These are phyloP conservation scores for Phytophthora hybrid DNA, from an alignment of 352 stramenopile species.

Conservation along the genomic window DNA sequence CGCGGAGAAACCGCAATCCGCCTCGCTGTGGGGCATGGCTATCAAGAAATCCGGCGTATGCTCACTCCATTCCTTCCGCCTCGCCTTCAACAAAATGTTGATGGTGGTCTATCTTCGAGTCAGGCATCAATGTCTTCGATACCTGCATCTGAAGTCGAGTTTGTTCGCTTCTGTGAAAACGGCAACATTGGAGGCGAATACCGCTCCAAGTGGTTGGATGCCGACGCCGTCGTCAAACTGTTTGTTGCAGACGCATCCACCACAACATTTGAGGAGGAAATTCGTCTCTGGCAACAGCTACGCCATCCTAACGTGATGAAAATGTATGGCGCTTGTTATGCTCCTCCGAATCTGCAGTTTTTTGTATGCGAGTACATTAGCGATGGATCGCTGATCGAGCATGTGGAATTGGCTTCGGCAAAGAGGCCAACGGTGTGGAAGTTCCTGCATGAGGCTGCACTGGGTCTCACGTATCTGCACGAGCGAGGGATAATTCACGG, in stretches of 20 bases:
- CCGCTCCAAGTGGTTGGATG: conserved; percentile 25
- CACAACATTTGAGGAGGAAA: conserved; percentile 8
- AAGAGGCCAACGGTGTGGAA: conserved; percentile 4
- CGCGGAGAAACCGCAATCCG: not conserved
- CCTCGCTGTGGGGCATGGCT: not conserved
- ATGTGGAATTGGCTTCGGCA: not conserved
- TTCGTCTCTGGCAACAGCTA: conserved; percentile 20
- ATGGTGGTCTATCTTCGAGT: not conserved
- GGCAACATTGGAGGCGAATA: conserved; percentile 16
- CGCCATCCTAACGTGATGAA: conserved; percentile 37
- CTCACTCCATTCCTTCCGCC: conserved; percentile 4
- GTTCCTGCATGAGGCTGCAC: conserved; percentile 16
- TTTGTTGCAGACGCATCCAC: conserved; percentile 6
- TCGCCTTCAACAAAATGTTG: too few species aligned
- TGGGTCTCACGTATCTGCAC: conserved; percentile 22
- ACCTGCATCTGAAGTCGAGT: conserved; percentile 13
- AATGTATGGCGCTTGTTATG: conserved; percentile 24
- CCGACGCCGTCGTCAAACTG: conserved; percentile 20
- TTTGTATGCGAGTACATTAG: conserved; percentile 25
- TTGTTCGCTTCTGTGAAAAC: not conserved
- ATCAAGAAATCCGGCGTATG: conserved; percentile 3
- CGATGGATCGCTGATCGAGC: conserved; percentile 9
- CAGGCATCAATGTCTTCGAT: not conserved
- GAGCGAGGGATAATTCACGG: conserved; percentile 23
- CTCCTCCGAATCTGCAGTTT: conserved; percentile 11